Base-by-base conservation (phyloP, 2,329 filamentous ascomycete genomes). In the Ophiostoma montium region DNA sequence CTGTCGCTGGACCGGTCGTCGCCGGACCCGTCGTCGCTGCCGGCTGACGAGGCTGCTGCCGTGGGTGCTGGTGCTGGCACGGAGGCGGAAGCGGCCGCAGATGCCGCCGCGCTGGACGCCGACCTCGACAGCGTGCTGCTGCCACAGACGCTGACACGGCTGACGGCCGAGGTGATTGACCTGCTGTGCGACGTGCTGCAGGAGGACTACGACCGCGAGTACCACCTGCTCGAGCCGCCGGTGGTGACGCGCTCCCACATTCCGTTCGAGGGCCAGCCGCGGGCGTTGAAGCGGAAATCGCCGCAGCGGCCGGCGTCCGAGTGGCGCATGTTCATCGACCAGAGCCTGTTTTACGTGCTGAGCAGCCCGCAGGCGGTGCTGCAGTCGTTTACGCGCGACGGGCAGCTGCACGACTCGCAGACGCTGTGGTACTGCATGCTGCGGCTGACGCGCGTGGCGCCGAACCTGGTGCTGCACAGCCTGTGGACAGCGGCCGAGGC, bases 391-490 rank as follows among this genome's bases (percentile, higher is more conserved):
- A 72, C 71, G 1, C 61, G 64, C 39, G 65, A 73, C 11, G 70
- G 68, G 11, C 67, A 70, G 41, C 59, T 78, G 1, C 70, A 76
- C 49, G 76, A 82, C 59, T 80, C 77, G 1, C 75, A 77, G 47
- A 75, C 71, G 13, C 63, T 79, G 1, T 82, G 74, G 76, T 80
- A 78, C 57, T 76, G 73, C 57, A 78, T 80, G 69, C 62, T 79
- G 49, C 72, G 74, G 50, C 63, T 82, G 61, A 78, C 73, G 5
- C 68, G 75, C 45, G 69, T 72, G 38, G 70, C 72, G 15, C 75
- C 77, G 5, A 75, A 66, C 43, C 59, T 82, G 18, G 76, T 82
- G 2, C 73, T 81, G 47, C 74, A 82, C 57, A 79, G 76, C 56
- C 65, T 84, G 5, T 84, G 80, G 80, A 67, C 76, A 54, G 75